Base-by-base conservation (phyloP, 768 basidiomycete species). In the Lactarius quietus region DNA sequence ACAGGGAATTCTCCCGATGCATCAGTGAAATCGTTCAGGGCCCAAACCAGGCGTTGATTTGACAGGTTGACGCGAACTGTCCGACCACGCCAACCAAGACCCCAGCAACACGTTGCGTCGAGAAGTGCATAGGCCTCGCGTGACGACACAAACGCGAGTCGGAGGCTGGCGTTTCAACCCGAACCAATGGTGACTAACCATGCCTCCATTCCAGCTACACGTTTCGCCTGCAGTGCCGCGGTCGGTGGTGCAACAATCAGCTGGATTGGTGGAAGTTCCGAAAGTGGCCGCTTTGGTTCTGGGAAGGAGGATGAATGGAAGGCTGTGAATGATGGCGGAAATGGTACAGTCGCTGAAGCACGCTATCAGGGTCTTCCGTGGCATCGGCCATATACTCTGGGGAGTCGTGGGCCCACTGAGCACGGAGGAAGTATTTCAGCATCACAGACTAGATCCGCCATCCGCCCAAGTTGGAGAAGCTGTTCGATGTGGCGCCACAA, bases 81-180 rank as follows among this genome's bases (percentile, higher is more conserved):
- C 39, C 62, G 52, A 20, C 65, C 65, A 38, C 36, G 62, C 68
- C 68, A 69, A 33, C 38, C 18, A 38, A 51, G 62, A 17, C 61
- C 68, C 62, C 65, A 69, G 53, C 68, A 69, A 43, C 57, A 61
- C 23, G 68, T 61, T 39, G 68, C 68, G 48, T 69, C 65, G 33
- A 69, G 45, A 43, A 67, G 23, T 3, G 68, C 65, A 62, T 69
- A 63, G n/a, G 58, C 59, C 59, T 63, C 65, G 35, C 68, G 68
- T 36, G 52, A 53, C 6, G 55, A 54, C 18, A 33, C 62, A 56
- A 60, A 58, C 12, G 61, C 59, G 41, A 53, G 52, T 48, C 57
- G 23, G 64, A 56, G 55, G 52, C n/a, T 36, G 63, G n/a, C 52
- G 68, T 12, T n/a, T 61, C 28, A 63, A 39, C 28, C 60, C 60